These are phyloP conservation scores for Secale cereale DNA, from an alignment of 176 grass and related monocot genomes.

Conservation along the genomic window DNA sequence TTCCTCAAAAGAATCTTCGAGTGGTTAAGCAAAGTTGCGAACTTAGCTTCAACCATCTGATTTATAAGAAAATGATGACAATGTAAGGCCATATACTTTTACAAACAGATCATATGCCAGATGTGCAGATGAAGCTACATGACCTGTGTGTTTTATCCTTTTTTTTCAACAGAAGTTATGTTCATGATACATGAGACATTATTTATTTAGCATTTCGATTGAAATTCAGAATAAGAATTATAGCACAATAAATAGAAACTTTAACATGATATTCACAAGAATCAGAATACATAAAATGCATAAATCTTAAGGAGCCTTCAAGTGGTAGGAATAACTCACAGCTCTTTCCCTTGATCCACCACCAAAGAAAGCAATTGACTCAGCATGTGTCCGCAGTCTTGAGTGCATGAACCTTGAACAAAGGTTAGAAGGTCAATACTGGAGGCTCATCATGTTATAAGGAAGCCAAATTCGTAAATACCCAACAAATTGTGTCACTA, in stretches of 20 bases:
- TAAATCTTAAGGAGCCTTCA: background rate
- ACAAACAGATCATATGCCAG: background rate
- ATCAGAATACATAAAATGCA: background rate
- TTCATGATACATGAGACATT: background rate
- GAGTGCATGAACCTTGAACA: slow-evolving; percentile 85
- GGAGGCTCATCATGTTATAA: slow-evolving; percentile 4
- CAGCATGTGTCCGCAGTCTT: slow-evolving; percentile 90
- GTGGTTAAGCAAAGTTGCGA: slow-evolving; percentile 72
- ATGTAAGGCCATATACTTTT: slow-evolving; percentile 5
- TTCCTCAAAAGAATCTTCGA: slow-evolving; percentile 77
- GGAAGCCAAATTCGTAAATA: slow-evolving; percentile 15
- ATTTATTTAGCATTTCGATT: background rate
- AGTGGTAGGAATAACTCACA: slow-evolving; percentile 48
- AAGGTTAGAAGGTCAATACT: slow-evolving; percentile 25
- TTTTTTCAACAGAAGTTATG: background rate
- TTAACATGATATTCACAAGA: background rate
- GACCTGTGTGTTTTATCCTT: background rate
- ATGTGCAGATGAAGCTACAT: background rate
- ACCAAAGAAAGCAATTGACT: slow-evolving; percentile 99
- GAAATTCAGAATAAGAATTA: slow-evolving; percentile 1
- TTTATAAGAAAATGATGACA: slow-evolving; percentile 10
- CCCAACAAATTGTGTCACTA: background rate
- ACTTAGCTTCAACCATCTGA: slow-evolving; percentile 92
- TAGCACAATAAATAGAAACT: background rate
- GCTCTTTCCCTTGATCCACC: slow-evolving; percentile 92